Evolutionary conservation across 345 rosid species (phyloP), one percentile per base, ranked within the genome.

Genomic region (Populus deltoides): DNA sequence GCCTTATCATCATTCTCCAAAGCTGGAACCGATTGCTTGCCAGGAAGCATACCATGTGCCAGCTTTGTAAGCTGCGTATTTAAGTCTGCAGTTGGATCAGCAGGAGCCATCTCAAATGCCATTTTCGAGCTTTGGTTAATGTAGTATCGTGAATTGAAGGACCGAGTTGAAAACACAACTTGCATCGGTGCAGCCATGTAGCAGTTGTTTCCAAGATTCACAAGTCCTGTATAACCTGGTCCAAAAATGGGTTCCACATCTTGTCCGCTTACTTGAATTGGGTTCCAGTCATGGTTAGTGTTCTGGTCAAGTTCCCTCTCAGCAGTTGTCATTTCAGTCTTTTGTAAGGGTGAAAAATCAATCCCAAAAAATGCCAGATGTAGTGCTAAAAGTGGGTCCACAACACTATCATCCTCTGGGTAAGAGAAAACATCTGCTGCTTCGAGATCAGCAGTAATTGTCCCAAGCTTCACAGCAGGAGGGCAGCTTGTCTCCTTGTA

Each of bases 281-380:
- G 97, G 78, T 92, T 92, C 99, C 99, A 97, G 81, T 97, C 98
- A 84, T 90, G 92, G 84, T 92, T 94, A 67, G 94, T 88, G 80
- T 97, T 97, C 79, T 97, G 98, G 88, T 97, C 98, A 85, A 97
- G 94, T 90, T 97, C 99, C 85, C 90, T 91, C 83, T 97, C 99
- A n/a, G 99, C 97, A 71, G 99, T 97, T 74, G 99, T 97, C 98
- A 97, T 92, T 88, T 97, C 98, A 73, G 98, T 97, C 98, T 97
- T 97, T 84, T 91, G 93, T 82, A 97, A 82, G 35, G 97, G 90
- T 53, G 98, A 91, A 86, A 94, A 97, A 84, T 97, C 96, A 81
- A 97, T 92, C 82, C 99, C 99, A 83, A 91, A 94, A 86, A 91
- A 95, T 25, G 94, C 94, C 83, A 97, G 89, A 87, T 97, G 98